Conservation (phyloP, 2,329 filamentous ascomycete genomes). For the Aspergillus aculeatus region DNA sequence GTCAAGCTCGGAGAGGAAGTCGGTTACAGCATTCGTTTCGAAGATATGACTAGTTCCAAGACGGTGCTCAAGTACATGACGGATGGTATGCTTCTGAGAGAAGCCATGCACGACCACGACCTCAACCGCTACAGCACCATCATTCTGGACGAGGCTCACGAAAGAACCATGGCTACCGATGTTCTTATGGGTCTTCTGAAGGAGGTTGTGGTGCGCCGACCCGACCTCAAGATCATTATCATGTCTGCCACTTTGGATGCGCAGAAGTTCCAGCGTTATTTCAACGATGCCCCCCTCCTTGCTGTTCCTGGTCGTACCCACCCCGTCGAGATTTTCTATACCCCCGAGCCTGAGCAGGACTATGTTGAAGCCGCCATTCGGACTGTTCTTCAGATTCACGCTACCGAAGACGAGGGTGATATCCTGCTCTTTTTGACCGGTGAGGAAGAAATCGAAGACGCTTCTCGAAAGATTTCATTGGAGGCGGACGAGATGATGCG, state of each 20-base stretch:
- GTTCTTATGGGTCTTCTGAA: constrained; percentile 96
- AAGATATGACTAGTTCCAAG: constrained; percentile 84
- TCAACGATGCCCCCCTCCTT: constrained; percentile 87
- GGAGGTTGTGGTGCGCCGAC: constrained; percentile 75
- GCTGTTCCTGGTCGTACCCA: constrained; percentile 93
- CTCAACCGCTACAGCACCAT: constrained; percentile 93
- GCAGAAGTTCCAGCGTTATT: constrained; percentile 97
- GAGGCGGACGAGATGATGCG: constrained; percentile 89
- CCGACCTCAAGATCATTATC: constrained; percentile 96
- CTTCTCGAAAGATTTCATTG: constrained; percentile 83
- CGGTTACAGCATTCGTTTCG: constrained; percentile 98
- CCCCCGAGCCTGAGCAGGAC: constrained; percentile 89
- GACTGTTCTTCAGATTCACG: constrained; percentile 95
- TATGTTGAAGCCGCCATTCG: constrained; percentile 94
- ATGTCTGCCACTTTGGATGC: constrained; percentile 98
- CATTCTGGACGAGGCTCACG: constrained; percentile 97
- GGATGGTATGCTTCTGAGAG: constrained; percentile 94
- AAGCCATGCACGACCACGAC: constrained; percentile 94
- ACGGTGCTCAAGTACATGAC: constrained; percentile 99
- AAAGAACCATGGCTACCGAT: constrained; percentile 94
- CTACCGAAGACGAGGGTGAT: constrained; percentile 86
- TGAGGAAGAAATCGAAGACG: constrained; percentile 98
- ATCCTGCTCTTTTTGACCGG: constrained; percentile 93
- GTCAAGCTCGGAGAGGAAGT: constrained; percentile 90
- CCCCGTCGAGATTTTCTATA: constrained; percentile 98